These are phyloP conservation scores for Epichloe uncinata DNA, from an alignment of 2,329 filamentous ascomycete genomes.

Conservation along the genomic window DNA sequence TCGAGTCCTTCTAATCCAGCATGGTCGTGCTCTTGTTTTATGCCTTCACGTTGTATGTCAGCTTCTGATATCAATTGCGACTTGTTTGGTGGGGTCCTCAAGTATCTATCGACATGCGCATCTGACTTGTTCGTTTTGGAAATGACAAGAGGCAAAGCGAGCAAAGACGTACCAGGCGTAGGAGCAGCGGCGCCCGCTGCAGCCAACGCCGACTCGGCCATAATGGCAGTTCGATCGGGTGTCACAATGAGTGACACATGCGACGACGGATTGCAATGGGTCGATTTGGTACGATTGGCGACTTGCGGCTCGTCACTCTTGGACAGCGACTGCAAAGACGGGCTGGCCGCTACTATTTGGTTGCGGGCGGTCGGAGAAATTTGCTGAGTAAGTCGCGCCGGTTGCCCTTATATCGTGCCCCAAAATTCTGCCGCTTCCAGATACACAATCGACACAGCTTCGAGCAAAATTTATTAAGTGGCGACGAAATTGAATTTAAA, in stretches of 20 bases:
- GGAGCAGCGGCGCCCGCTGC: slow-evolving; percentile 21
- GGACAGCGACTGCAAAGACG: slow-evolving; percentile 7
- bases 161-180: slow-evolving; percentile 20
- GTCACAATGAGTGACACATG: slow-evolving; percentile 13
- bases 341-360: slow-evolving; percentile 12
- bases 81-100: neutral
- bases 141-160: neutral
- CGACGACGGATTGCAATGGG: slow-evolving; percentile 5
- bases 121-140: neutral
- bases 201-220: slow-evolving; percentile 28
- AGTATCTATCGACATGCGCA: neutral
- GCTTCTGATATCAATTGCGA: neutral
- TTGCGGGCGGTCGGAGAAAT: slow-evolving; percentile 25
- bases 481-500: neutral
- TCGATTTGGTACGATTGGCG: neutral
- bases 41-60: slow-evolving; percentile 13
- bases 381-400: slow-evolving; percentile 26
- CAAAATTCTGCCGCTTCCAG: slow-evolving; percentile 20
- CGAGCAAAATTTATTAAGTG: slow-evolving; percentile 6
- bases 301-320: slow-evolving; percentile 1
- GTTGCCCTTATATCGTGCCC: slow-evolving; percentile 29
- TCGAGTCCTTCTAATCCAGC: slow-evolving; percentile 19
- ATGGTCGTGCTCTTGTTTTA: slow-evolving; percentile 25
- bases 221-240: slow-evolving; percentile 20
- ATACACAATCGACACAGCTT: slow-evolving; percentile 26